phyloP scores from a whole-genome alignment of 2,329 filamentous ascomycete genomes.

The Claviceps digitariae region DNA sequence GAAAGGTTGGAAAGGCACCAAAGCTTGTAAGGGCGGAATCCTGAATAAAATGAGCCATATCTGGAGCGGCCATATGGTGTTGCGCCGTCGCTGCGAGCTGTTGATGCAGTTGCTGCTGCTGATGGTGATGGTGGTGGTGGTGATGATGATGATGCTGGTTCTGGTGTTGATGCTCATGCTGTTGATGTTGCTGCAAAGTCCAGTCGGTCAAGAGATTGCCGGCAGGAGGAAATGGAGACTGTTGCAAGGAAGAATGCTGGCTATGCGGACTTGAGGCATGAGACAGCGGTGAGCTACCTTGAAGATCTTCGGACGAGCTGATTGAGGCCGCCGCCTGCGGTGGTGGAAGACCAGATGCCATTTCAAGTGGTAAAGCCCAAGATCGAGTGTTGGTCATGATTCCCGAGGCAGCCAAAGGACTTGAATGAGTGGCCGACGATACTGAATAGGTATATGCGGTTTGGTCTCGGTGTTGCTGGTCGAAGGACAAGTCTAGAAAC shows the following conservation, averaged over 20 bases:
- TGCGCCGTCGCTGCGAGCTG: slow-evolving; percentile 21
- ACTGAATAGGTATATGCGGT: slow-evolving; percentile 24
- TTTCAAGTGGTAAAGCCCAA: slow-evolving; percentile 41
- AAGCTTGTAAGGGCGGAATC: slow-evolving; percentile 44
- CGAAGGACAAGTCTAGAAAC: slow-evolving; percentile 47
- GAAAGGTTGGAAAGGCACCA: slow-evolving; percentile 39
- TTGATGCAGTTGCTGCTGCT: slow-evolving; percentile 30
- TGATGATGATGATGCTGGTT: slow-evolving; percentile 30
- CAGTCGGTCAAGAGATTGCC: slow-evolving; percentile 45
- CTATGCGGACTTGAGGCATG: slow-evolving; percentile 38
- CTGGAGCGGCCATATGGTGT: slow-evolving; percentile 27
- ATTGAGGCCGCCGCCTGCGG: slow-evolving; percentile 30
- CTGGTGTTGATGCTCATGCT: slow-evolving; percentile 36
- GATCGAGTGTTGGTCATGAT: slow-evolving; percentile 25
- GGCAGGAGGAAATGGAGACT: slow-evolving; percentile 40
- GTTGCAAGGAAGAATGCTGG: slow-evolving; percentile 35
- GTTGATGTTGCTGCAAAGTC: slow-evolving; percentile 44
- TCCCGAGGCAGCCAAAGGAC: slow-evolving; percentile 18
- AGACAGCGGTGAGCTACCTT: slow-evolving; percentile 34
- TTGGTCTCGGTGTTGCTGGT: slow-evolving; percentile 43
- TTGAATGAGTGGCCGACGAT: slow-evolving; percentile 15
- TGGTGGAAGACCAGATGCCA: slow-evolving; percentile 28
- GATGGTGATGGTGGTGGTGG: slow-evolving; percentile 29
- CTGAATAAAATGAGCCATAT: slow-evolving; percentile 40
- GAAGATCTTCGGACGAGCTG: slow-evolving; percentile 35